Percentiles rank a stretch among this genome's conserved stretches.
Evolutionary conservation across 1,139 yeast genomes (phyloP).

Genomic region (Lodderomyces pseudojiufengensis): DNA sequence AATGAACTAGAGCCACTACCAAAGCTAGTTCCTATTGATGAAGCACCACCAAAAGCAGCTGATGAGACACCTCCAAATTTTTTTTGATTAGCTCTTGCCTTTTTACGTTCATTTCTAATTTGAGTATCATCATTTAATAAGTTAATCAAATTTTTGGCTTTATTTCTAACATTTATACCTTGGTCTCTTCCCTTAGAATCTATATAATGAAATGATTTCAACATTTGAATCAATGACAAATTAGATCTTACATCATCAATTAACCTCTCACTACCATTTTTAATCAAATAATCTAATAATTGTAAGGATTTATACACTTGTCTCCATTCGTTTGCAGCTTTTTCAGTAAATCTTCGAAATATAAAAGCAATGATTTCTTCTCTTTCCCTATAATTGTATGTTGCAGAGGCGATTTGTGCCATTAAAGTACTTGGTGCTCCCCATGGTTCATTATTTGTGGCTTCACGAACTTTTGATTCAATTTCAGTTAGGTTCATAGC

Average conservation of each 20-base stretch:
- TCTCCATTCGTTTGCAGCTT: conserved; percentile 96
- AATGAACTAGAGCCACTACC: conserved; percentile 6
- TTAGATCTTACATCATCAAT: conserved; percentile 93
- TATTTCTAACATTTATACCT: conserved; percentile 91
- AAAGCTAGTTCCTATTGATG: conserved; percentile 34
- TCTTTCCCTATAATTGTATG: conserved; percentile 80
- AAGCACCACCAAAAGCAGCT: conserved; percentile 49
- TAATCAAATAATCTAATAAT: conserved; percentile 82
- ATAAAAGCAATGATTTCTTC: conserved; percentile 73
- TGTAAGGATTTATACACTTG: conserved; percentile 94
- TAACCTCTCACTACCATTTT: conserved; percentile 90
- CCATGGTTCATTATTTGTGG: conserved; percentile 99
- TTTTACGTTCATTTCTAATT: conserved; percentile 82
- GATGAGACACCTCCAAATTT: conserved; percentile 72
- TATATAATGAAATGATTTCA: conserved; percentile 89
- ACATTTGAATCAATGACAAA: conserved; percentile 76
- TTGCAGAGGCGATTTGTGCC: conserved; percentile 94
- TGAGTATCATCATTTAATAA: conserved; percentile 73
- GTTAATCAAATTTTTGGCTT: conserved; percentile 71
- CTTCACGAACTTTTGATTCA: conserved; percentile 96
- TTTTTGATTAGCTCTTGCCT: conserved; percentile 78
- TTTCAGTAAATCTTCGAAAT: conserved; percentile 84
- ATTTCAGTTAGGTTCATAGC: conserved; percentile 92
- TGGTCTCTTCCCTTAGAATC: conserved; percentile 95
- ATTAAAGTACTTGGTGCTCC: conserved; percentile 92